phyloP scores from a whole-genome alignment of 75 land plant species.

The Chamaecyparis obtusa region DNA sequence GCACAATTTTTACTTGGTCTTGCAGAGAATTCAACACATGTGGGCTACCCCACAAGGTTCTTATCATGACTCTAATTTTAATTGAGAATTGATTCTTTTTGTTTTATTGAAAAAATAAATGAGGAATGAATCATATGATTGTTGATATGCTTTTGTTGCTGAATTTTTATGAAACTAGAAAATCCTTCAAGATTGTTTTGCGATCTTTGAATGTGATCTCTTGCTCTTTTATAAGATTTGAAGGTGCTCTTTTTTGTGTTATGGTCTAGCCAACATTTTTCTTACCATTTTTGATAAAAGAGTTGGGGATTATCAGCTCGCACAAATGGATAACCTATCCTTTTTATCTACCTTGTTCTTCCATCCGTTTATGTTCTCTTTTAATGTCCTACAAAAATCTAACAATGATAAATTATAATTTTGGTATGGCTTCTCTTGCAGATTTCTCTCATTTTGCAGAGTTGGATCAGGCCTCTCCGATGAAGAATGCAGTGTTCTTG shows the following conservation, averaged over 20 bases:
- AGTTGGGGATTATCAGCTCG: not conserved
- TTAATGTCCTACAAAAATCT: not conserved
- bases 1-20: slow-evolving; percentile 92
- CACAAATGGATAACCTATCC: not conserved
- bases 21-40: slow-evolving; percentile 61
- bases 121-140: not conserved
- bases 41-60: slow-evolving; percentile 76
- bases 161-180: not conserved
- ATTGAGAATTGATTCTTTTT: not conserved
- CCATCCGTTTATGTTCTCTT: not conserved
- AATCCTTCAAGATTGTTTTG: not conserved
- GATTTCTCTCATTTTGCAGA: slow-evolving; percentile 89
- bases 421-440: slow-evolving; percentile 23
- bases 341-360: slow-evolving; percentile 1
- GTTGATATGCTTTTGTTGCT: not conserved
- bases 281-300: not conserved
- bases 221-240: not conserved
- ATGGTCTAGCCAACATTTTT: not conserved
- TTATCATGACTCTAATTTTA: not conserved
- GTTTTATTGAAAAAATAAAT: not conserved
- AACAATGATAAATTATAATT: not conserved
- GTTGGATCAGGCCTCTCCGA: slow-evolving; percentile 96
- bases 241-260: not conserved
- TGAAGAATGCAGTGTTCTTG: slow-evolving; percentile 75
- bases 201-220: not conserved